Percentiles rank a stretch among this genome's conserved stretches.
Evolutionary conservation across 805 yeast genomes (phyloP).

Genomic region (Clavispora fructus): DNA sequence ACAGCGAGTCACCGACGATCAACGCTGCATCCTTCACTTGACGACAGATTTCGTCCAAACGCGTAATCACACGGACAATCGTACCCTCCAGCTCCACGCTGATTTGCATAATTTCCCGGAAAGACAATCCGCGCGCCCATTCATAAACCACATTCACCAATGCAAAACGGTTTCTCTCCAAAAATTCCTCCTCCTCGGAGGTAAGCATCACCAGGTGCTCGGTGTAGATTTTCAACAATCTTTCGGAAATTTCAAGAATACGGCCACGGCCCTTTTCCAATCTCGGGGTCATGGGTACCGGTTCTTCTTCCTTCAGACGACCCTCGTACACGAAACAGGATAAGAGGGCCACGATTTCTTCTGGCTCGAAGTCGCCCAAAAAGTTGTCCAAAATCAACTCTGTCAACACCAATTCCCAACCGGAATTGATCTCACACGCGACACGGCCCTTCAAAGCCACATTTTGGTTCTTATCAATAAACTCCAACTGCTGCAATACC

Average conservation of each 20-base stretch:
- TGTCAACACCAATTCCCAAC: slow-evolving; percentile 86
- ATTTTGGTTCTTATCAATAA: slow-evolving; percentile 70
- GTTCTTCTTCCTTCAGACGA: slow-evolving; percentile 57
- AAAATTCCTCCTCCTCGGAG: slow-evolving; percentile 77
- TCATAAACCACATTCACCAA: slow-evolving; percentile 92
- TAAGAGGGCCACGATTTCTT: slow-evolving; percentile 91
- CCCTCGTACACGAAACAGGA: slow-evolving; percentile 95
- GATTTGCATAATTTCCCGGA: slow-evolving; percentile 83
- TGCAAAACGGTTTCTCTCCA: slow-evolving; percentile 81
- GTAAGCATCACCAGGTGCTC: slow-evolving; percentile 71
- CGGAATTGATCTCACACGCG: slow-evolving; percentile 87
- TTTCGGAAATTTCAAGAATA: slow-evolving; percentile 66
- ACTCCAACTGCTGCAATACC: slow-evolving; percentile 74
- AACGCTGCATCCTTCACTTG: slow-evolving; percentile 92
- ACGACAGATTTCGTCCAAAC: slow-evolving; percentile 91
- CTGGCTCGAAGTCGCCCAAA: slow-evolving; percentile 88
- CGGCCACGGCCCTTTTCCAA: slow-evolving; percentile 63
- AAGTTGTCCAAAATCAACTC: slow-evolving; percentile 89
- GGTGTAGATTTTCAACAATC: slow-evolving; percentile 55
- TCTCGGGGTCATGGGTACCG: slow-evolving; percentile 66
- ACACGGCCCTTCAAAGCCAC: slow-evolving; percentile 87
- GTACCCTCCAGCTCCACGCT: slow-evolving; percentile 94
- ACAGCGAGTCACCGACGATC: slow-evolving; percentile 87
- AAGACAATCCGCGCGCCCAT: slow-evolving; percentile 95
- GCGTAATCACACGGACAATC: slow-evolving; percentile 89